phyloP scores from a whole-genome alignment of 257 asterid species.

The Verbena officinalis region DNA sequence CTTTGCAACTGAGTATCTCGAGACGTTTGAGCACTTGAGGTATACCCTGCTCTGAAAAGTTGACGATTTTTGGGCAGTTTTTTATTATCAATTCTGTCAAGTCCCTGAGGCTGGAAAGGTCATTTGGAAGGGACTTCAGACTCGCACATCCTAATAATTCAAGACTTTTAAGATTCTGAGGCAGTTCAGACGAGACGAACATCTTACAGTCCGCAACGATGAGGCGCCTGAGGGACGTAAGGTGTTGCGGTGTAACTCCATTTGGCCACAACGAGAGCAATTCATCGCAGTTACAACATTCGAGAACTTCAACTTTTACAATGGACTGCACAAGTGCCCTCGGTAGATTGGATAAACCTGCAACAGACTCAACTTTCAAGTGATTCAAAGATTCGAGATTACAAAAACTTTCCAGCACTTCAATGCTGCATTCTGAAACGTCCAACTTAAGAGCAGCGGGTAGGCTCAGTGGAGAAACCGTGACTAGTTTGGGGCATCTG shows the following conservation, averaged over 20 bases:
- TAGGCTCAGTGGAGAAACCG: constrained; percentile 30
- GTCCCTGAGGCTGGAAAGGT: constrained; percentile 24
- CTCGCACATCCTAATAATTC: constrained; percentile 36
- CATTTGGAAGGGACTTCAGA: constrained; percentile 33
- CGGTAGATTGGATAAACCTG: constrained; percentile 33
- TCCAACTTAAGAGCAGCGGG: constrained; percentile 38
- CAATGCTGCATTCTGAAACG: constrained; percentile 36
- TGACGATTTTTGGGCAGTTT: constrained; percentile 29
- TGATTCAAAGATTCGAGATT: constrained; percentile 28
- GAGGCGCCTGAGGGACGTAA: constrained; percentile 36
- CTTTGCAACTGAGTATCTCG: constrained; percentile 42
- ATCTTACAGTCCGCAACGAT: constrained; percentile 38
- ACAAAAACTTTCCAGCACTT: constrained; percentile 30
- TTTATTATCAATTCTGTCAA: constrained; percentile 39
- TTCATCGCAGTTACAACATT: constrained; percentile 41
- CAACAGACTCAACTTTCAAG: constrained; percentile 40
- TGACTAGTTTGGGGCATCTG: constrained; percentile 40
- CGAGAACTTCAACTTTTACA: constrained; percentile 34
- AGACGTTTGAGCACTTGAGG: constrained; percentile 42
- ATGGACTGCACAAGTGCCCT: constrained; percentile 29
- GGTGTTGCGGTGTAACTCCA: constrained; percentile 6
- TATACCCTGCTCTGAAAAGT: constrained; percentile 37
- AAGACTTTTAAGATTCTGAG: constrained; percentile 36
- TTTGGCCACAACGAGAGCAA: constrained; percentile 33
- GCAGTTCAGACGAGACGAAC: constrained; percentile 32